Evolutionary conservation across 2,329 filamentous ascomycete genomes (phyloP).

Genomic region (Paraphoma chrysanthemicola): DNA sequence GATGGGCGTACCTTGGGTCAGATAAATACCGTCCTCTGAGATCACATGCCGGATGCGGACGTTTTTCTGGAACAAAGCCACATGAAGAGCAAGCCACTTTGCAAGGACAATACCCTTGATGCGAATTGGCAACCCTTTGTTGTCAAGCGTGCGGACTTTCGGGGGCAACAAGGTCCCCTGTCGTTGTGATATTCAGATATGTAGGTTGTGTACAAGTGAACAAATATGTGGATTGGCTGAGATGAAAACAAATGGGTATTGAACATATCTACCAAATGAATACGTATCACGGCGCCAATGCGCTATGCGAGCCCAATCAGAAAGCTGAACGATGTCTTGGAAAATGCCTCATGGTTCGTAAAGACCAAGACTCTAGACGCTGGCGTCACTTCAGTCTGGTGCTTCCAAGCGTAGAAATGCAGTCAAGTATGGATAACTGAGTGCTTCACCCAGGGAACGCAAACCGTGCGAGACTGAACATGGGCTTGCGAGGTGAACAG

Average conservation of each 20-base stretch:
- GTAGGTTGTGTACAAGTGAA: neutral
- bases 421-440: constrained; percentile 5
- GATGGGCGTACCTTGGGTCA: too few species aligned
- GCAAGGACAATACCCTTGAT: neutral
- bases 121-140: constrained; percentile 4
- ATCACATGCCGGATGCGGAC: constrained; percentile 1
- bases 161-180: neutral
- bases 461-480: constrained; percentile 50
- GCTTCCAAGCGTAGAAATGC: constrained; percentile 8
- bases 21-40: constrained; percentile 9
- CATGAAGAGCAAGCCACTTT: neutral
- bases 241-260: constrained; percentile 15
- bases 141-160: neutral
- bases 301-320: neutral
- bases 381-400: neutral
- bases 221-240: neutral
- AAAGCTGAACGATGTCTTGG: too few species aligned
- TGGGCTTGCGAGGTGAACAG: constrained; percentile 41
- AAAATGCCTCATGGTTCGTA: too few species aligned
- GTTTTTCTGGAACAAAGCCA: constrained; percentile 10
- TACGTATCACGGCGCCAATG: constrained; percentile 5
- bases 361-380: too few species aligned
- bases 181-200: neutral
- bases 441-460: constrained; percentile 37
- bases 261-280: constrained; percentile 18